These are phyloP conservation scores for Xylaria sp. DNA, from an alignment of 2,329 filamentous ascomycete species.

Conservation along the genomic window DNA sequence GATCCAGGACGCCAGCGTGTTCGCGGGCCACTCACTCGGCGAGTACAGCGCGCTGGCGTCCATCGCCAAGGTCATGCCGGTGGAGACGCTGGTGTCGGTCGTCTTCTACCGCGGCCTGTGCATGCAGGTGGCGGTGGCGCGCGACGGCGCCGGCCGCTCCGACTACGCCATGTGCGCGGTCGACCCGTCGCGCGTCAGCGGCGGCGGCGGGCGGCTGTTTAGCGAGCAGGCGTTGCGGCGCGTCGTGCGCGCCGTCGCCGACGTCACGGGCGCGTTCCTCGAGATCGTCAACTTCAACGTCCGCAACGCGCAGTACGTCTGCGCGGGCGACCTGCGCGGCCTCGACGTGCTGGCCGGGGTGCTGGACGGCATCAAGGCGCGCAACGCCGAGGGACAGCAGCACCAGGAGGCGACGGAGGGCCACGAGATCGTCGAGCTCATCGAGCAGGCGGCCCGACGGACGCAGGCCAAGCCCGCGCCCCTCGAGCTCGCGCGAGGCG, in stretches of 20 bases:
- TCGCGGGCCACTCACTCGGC: conserved; percentile 39
- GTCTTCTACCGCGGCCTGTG: conserved; percentile 39
- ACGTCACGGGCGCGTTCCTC: conserved; percentile 28
- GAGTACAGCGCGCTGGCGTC: conserved; percentile 37
- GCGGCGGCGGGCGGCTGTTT: no score
- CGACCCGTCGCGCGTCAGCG: conserved; percentile 31
- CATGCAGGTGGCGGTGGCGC: conserved; percentile 38
- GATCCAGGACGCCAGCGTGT: conserved; percentile 27
- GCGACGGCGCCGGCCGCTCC: conserved; percentile 31
- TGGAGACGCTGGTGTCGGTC: conserved; percentile 31
- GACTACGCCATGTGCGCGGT: conserved; percentile 37
- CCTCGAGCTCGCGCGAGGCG: conserved; percentile 28
- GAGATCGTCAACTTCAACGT: conserved; percentile 42
- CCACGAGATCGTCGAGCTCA: conserved; percentile 6
- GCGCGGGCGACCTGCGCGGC: conserved; percentile 40
- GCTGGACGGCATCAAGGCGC: conserved; percentile 66
- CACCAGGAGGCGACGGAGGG: conserved; percentile 4
- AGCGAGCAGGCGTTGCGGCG: conserved; percentile 28
- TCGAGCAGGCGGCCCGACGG: conserved; percentile 9
- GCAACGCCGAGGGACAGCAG: conserved; percentile 40
- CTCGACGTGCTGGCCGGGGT: conserved; percentile 51
- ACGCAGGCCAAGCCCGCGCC: conserved; percentile 19
- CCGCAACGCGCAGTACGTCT: conserved; percentile 40
- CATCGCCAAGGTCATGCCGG: conserved; percentile 33
- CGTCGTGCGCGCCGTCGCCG: conserved; percentile 30